These are phyloP conservation scores for Aschersonia sp. DNA, from an alignment of 2,329 filamentous ascomycete genomes.

Conservation along the genomic window DNA sequence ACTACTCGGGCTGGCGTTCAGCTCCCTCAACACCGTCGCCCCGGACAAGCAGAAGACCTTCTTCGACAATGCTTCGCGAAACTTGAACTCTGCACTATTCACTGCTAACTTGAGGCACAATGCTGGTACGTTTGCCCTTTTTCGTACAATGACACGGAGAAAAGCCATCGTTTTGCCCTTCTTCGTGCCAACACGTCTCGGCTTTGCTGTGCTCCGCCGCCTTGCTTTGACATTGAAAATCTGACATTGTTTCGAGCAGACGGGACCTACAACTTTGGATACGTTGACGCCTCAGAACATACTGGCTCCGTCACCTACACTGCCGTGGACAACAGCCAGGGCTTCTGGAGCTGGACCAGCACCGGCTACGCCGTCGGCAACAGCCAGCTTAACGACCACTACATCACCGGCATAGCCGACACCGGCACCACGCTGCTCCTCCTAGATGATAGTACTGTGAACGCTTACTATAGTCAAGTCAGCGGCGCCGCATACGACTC, in stretches of 20 bases:
- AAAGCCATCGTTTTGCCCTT: too few species aligned
- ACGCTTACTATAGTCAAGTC: slow-evolving; percentile 31
- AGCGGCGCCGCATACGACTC: slow-evolving; percentile 18
- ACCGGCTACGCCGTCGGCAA: slow-evolving; percentile 9
- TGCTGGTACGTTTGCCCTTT: slow-evolving; percentile 7
- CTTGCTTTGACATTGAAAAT: not conserved
- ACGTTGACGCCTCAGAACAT: slow-evolving; percentile 50
- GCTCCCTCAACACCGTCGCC: slow-evolving; percentile 24
- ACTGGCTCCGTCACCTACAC: slow-evolving; percentile 47
- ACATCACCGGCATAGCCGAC: slow-evolving; percentile 36
- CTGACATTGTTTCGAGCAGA: slow-evolving; percentile 9
- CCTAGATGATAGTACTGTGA: slow-evolving; percentile 34
- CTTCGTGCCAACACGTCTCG: too few species aligned
- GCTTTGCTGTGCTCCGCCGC: not conserved
- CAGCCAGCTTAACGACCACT: slow-evolving; percentile 13
- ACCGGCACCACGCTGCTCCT: slow-evolving; percentile 50
- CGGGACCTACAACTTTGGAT: slow-evolving; percentile 62
- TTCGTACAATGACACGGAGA: too few species aligned
- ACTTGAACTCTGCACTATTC: slow-evolving; percentile 33
- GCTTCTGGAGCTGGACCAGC: slow-evolving; percentile 41
- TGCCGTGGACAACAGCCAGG: slow-evolving; percentile 42
- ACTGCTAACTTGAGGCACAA: slow-evolving; percentile 51
- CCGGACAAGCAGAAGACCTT: slow-evolving; percentile 28
- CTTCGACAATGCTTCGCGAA: slow-evolving; percentile 16
- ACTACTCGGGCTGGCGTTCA: slow-evolving; percentile 28